Evolutionary conservation across 192 early-diverging fungal genomes (phyloP).

Genomic region (Rhizoclosmatium globosum): DNA sequence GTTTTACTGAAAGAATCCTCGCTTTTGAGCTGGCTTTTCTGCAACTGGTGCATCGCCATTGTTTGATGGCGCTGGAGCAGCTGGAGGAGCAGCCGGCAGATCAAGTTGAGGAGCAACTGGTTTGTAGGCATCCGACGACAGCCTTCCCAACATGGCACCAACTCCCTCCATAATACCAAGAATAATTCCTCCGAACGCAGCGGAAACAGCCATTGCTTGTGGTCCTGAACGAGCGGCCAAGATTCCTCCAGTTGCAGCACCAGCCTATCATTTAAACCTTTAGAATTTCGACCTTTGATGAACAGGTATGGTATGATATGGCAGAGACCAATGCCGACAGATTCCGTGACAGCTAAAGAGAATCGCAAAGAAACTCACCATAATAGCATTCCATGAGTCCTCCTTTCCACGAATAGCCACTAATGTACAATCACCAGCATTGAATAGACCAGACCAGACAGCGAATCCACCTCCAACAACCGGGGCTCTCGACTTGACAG

Average conservation of each 20-base stretch:
- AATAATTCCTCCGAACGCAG: constrained; percentile 90
- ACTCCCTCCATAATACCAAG: constrained; percentile 97
- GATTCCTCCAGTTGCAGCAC: constrained; percentile 94
- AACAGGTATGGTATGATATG: too few species aligned
- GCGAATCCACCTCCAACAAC: constrained; percentile 98
- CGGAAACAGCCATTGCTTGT: constrained; percentile 83
- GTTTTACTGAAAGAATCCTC: constrained; percentile 32
- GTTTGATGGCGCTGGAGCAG: constrained; percentile 5
- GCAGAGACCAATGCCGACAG: too few species aligned
- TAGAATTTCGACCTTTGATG: neutral
- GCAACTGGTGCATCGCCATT: neutral
- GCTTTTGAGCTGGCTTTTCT: constrained; percentile 10
- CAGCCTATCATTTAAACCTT: constrained; percentile 62
- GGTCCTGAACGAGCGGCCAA: constrained; percentile 89
- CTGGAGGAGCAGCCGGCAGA: constrained; percentile 19
- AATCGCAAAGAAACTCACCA: constrained; percentile 27
- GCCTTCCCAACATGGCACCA: constrained; percentile 77
- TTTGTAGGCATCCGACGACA: constrained; percentile 41
- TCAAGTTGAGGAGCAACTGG: constrained; percentile 35
- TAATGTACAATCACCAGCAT: constrained; percentile 95
- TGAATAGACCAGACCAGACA: constrained; percentile 98
- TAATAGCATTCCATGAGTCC: constrained; percentile 98
- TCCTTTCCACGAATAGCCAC: constrained; percentile 96
- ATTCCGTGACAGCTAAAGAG: neutral
- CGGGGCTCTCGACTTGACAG: constrained; percentile 94